Conservation (phyloP, 2,329 filamentous ascomycete genomes). For the Ceratocystis diversiconidia region DNA sequence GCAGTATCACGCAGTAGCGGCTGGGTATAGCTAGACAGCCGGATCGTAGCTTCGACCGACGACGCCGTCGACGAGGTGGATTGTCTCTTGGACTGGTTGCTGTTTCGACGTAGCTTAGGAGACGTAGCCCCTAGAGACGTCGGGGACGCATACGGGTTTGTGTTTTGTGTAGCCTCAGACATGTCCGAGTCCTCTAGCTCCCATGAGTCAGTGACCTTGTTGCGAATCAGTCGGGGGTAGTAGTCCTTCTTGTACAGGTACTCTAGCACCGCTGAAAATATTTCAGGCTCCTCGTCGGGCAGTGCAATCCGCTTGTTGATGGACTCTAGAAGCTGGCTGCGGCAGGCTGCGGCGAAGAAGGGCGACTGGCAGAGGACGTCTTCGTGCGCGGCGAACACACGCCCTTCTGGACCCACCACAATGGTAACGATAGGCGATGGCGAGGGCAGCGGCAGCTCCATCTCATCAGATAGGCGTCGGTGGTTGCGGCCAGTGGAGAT, state of each 20-base stretch:
- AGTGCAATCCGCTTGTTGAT: slow-evolving; percentile 57
- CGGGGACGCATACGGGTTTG: slow-evolving; percentile 34
- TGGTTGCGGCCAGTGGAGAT: slow-evolving; percentile 22
- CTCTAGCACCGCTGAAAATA: slow-evolving; percentile 87
- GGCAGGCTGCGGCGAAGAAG: slow-evolving; percentile 62
- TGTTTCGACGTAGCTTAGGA: neutral
- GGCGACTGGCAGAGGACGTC: slow-evolving; percentile 76
- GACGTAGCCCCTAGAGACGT: neutral
- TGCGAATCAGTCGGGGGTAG: slow-evolving; percentile 75
- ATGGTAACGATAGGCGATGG: slow-evolving; percentile 71
- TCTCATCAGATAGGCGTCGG: slow-evolving; percentile 20
- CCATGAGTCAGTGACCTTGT: slow-evolving; percentile 77
- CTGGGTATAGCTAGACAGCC: slow-evolving; percentile 58
- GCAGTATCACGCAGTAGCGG: slow-evolving; percentile 81
- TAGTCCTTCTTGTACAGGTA: slow-evolving; percentile 97
- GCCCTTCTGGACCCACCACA: slow-evolving; percentile 67
- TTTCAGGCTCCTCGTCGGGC: slow-evolving; percentile 68
- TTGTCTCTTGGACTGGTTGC: neutral
- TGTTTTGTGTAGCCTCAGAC: slow-evolving; percentile 32
- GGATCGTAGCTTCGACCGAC: slow-evolving; percentile 54
- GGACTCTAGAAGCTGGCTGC: slow-evolving; percentile 53
- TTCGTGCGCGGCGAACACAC: slow-evolving; percentile 89
- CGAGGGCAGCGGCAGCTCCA: slow-evolving; percentile 30
- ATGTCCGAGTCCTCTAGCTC: slow-evolving; percentile 59
- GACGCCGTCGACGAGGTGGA: neutral